These are phyloP conservation scores for Ogataea zsoltii DNA, from an alignment of 805 yeast genomes.

Conservation along the genomic window DNA sequence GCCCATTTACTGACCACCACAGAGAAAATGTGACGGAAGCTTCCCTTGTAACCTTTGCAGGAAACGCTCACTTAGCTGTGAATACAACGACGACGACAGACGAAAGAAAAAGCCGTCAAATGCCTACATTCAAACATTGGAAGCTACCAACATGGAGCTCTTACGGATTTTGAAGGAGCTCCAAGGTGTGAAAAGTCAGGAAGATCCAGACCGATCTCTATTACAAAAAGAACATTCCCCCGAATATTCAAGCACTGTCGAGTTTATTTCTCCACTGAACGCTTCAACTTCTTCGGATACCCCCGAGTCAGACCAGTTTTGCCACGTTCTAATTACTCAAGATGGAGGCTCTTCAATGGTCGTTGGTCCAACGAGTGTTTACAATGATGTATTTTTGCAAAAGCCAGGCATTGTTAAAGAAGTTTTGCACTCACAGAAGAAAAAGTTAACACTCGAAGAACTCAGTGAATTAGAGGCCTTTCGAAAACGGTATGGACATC, in stretches of 20 bases:
- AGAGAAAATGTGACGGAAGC: conserved; percentile 13
- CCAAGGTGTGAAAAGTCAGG: not conserved
- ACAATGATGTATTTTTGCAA: conserved; percentile 9
- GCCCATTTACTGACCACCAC: not conserved
- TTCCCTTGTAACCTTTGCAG: conserved; percentile 10
- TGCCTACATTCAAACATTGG: conserved; percentile 12
- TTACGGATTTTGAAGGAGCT: conserved; percentile 1
- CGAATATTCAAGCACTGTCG: too few relatives aligned
- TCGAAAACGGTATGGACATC: conserved; percentile 11
- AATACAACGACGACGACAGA: conserved; percentile 9
- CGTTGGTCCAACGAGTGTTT: conserved; percentile 15
- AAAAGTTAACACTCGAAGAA: conserved; percentile 4
- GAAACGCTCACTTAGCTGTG: conserved; percentile 1
- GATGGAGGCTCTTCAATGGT: conserved; percentile 12
- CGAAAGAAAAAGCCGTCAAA: conserved; percentile 9
- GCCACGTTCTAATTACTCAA: conserved; percentile 10
- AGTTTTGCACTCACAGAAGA: not conserved
- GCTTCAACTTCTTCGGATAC: not conserved
- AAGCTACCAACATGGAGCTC: conserved; percentile 10
- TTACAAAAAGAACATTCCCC: too few relatives aligned
- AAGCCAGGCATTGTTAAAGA: not conserved
- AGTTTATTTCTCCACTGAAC: not conserved
- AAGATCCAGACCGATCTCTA: too few relatives aligned
- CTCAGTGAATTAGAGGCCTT: conserved; percentile 9
- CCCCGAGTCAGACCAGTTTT: conserved; percentile 4